Base-by-base conservation (phyloP, 2,329 filamentous ascomycete species). In the Chaetomium strumarium region DNA sequence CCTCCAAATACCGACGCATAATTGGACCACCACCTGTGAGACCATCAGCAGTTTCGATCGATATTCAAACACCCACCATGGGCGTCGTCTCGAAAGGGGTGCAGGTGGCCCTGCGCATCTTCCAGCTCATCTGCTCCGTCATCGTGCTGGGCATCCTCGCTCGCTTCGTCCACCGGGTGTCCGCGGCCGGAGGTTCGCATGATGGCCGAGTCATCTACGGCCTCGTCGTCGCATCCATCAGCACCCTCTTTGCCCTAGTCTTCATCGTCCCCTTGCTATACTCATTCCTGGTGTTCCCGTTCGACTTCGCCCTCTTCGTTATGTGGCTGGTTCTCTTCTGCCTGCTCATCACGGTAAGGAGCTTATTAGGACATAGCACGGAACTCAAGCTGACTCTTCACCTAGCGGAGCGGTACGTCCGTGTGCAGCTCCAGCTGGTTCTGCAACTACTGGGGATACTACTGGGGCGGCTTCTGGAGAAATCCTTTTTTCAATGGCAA, bases 311-410 rank as follows among this genome's bases (percentile, higher is more conserved):
- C 33, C 44, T 62, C 9, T 60, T 59, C 36, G 24, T 59, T 24
- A 52, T 55, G 54, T 62, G 58, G 60, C 44, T 62, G 20, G 48
- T 59, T 9, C 49, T 52, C 7, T 62, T 62, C 41, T 55, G 39
- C 30, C 51, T 62, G 5, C 19, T 60, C 33, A 48, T 49, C 7
- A 45, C 52, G 30, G 60, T 62, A 49, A 46, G 55, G 16, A 8
- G n/a, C 4, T 16, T 14, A 38, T 4, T 14, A 24, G 2, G 11
- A 20, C 2, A 33, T 6, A 14, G 2, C 1, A 5, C 1, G 24
- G 3, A 6, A 6, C 2, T 1, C 6, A 12, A 37, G 1, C 13
- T 46, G 19, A 52, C 31, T 8, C 7, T 29, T 3, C 4, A 7
- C 5, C 0, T 20, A 60, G 59, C 53, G 52, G 8, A 53, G 46